Evolutionary conservation across 305 asterid genomes (phyloP), one percentile per base, ranked within the genome.

Genomic region (Galium porrigens): DNA sequence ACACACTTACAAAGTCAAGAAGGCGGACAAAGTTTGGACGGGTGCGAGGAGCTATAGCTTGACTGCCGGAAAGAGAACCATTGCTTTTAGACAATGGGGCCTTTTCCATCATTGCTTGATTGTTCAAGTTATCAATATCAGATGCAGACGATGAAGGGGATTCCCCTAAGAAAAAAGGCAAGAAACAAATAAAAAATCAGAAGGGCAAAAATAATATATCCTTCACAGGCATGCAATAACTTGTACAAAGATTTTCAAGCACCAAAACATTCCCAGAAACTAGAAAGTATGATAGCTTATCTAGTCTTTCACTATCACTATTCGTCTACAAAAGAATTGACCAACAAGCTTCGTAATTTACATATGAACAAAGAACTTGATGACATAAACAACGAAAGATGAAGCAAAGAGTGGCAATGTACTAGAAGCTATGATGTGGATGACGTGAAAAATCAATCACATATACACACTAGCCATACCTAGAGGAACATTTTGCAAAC

Each of bases 121-220:
- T 79, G 81, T 89, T 85, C 36, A 86, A 84, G 85, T 89, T 89
- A 74, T 89, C 99, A 77, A 89, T 77, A 69, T 87, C 97, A 68
- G 97, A 92, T 70, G 91, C 97, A 72, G 97, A 92, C 68, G 95
- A 92, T 67, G 94, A 87, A 42, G 97, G 97, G 76, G 97, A 92
- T 80, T 92, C 97, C 52, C 94, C 97, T 92, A 76, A 68, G 74
- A 30, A 68, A 68, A 68, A 81, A 18, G 66, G 63, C 61, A 64
- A 76, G 58, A 68, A 62, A 7, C 33, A 22, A 62, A 76, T 55
- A 68, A 57, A 68, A 15, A 34, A n/a, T 37, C 15, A 58, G 37
- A 25, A 51, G 32, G n/a, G 18, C 60, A n/a, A 32, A 22, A 22
- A 12, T 1, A 25, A 32, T 48, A 58, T 56, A 34, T 15, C 46